Conservation (phyloP, 177 flowering plant species). For the Vitis hybrid region DNA sequence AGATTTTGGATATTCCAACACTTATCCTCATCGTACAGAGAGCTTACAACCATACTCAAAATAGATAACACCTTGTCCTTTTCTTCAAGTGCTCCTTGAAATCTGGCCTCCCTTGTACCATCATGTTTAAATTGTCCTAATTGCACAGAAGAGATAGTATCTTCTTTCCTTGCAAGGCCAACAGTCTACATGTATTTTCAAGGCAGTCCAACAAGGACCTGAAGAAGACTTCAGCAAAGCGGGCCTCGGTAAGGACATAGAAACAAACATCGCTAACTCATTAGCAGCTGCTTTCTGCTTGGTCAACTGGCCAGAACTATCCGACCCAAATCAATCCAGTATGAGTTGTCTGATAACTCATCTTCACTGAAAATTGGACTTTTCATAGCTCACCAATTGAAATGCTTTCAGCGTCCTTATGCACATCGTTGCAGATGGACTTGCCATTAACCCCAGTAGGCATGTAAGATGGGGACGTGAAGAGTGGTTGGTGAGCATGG, state of each 20-base stretch:
- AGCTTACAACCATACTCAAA: constrained; percentile 46
- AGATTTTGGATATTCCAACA: too few species aligned
- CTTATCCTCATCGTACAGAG: constrained; percentile 52
- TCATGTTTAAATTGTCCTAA: constrained; percentile 33
- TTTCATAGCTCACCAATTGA: constrained; percentile 59
- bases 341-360: constrained; percentile 48
- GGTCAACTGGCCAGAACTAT: too few species aligned
- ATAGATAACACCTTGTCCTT: constrained; percentile 53
- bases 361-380: constrained; percentile 64
- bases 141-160: constrained; percentile 25
- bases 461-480: too few species aligned
- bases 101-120: constrained; percentile 26
- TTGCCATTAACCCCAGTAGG: too few species aligned
- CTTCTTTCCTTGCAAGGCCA: constrained; percentile 54
- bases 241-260: too few species aligned
- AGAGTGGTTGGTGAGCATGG: too few species aligned
- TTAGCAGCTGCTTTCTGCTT: too few species aligned
- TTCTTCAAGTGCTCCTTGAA: constrained; percentile 43
- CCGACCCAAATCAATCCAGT: constrained; percentile 42
- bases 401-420: constrained; percentile 48
- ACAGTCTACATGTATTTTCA: constrained; percentile 40
- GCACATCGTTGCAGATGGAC: constrained; percentile 7
- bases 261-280: too few species aligned
- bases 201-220: too few species aligned
- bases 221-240: too few species aligned